phyloP scores from a whole-genome alignment of 176 grass and related monocot genomes.

The Puya raimondii region DNA sequence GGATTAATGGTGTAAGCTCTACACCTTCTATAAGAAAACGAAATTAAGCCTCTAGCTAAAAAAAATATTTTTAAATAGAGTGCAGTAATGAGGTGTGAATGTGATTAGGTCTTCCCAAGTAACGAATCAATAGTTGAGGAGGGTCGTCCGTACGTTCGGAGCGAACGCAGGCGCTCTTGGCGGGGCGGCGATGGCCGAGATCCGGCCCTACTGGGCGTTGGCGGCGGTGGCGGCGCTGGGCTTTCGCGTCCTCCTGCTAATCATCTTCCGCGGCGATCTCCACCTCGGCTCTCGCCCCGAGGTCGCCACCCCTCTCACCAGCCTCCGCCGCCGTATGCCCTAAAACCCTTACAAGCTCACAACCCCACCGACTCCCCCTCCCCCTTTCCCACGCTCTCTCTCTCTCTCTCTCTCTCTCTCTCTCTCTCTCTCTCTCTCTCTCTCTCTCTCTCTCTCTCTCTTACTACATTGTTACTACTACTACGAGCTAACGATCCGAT shows the following conservation, averaged over 20 bases:
- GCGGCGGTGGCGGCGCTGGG: conserved; percentile 43
- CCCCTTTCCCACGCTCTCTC: background rate
- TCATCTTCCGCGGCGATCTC: conserved; percentile 58
- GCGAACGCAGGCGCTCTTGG: background rate
- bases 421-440: background rate
- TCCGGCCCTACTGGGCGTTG: conserved; percentile 49
- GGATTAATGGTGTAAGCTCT: too few relatives aligned
- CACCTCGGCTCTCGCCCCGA: conserved; percentile 73
- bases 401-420: background rate
- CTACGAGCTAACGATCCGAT: conserved; percentile 5
- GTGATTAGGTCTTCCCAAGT: too few relatives aligned
- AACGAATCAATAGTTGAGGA: too few relatives aligned
- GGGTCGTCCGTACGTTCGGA: background rate
- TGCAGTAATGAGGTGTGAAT: too few relatives aligned
- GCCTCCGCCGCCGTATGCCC: conserved; percentile 62
- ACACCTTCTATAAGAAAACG: too few relatives aligned
- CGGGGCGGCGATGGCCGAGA: conserved; percentile 32
- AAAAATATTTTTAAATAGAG: too few relatives aligned
- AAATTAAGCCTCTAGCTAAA: too few relatives aligned
- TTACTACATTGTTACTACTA: background rate
- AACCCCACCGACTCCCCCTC: conserved; percentile 5
- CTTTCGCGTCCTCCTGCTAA: conserved; percentile 73
- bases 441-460: background rate
- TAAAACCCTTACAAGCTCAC: too few relatives aligned
- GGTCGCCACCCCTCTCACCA: conserved; percentile 75